Evolutionary conservation across 1,284 basidiomycete species (phyloP), one percentile per base, ranked within the genome.

Genomic region (Puccinia polysora): DNA sequence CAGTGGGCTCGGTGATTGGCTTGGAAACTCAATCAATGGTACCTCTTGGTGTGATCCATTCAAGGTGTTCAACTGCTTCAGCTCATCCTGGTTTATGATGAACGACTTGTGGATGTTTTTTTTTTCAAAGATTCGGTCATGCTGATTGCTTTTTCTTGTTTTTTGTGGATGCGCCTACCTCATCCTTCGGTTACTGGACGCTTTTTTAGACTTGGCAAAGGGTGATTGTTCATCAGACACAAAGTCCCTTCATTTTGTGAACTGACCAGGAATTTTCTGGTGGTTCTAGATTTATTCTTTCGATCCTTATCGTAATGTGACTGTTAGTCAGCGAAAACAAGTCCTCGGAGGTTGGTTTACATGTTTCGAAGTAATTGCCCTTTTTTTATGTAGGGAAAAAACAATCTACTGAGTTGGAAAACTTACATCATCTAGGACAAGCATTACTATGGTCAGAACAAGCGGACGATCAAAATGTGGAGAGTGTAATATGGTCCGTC

Each of bases 1-100:
- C 91, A 90, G 89, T 78, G 90, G 92, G 14, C 86, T 81, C 0
- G 90, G 91, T 2, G 85, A 80, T 49, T 93, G 90, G 89, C 76
- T 92, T 23, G 89, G 88, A n/a, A 81, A 82, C 50, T 75, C 81
- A 76, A 81, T 85, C 0, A 78, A 49, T 82, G 83, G 83, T 77
- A 77, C 83, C 74, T 82, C 81, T 56, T 86, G 85, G 87, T 89
- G 88, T 78, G 87, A 88, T 76, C 87, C 87, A 1, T 88, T 86
- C 84, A 89, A 88, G 53, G 59, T 58, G 18, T 7, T 52, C 49
- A 52, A 52, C 8, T n/a, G n/a, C n/a, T n/a, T n/a, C n/a, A n/a
- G n/a, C 38, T 32, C 10, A 25, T 43, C 43, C 15, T 25, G 7
- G 10, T 15, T 12, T 53, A 25, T 40, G 15, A 40, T 53, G 18